A percentile compares a stretch with the other conserved stretches of the same genome.
These are phyloP conservation scores for Ophiostoma angusticollis DNA, from an alignment of 2,329 filamentous ascomycete genomes.

Conservation along the genomic window DNA sequence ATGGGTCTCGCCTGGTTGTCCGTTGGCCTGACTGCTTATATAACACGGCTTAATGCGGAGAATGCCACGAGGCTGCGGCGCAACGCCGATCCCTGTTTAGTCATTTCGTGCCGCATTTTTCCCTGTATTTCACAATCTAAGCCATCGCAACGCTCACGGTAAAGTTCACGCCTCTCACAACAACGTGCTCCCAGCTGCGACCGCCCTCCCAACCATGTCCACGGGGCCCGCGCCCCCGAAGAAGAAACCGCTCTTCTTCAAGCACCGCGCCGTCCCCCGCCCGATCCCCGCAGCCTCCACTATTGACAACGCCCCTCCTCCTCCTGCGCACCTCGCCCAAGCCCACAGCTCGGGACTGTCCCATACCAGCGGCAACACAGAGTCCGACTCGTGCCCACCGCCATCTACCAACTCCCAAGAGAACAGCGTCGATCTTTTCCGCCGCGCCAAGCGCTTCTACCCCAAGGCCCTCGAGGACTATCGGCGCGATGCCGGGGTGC, in stretches of 20 bases:
- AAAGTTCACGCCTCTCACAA: no score
- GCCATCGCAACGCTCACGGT: no score
- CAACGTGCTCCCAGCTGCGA: no score
- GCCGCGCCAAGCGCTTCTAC: conserved; percentile 37
- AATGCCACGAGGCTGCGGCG: no score
- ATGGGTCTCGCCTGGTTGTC: no score
- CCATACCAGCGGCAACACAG: neutral
- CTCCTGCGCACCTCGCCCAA: neutral
- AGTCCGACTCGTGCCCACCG: conserved; percentile 4
- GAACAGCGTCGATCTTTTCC: conserved; percentile 34
- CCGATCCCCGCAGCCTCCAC: neutral
- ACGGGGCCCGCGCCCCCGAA: conserved; percentile 1
- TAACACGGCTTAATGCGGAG: no score
- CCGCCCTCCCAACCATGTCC: neutral
- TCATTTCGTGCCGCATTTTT: no score
- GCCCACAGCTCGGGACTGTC: neutral
- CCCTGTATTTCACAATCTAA: no score
- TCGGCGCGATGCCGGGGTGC: conserved; percentile 1
- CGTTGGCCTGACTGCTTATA: no score
- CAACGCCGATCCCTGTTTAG: no score
- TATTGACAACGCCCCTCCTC: neutral
- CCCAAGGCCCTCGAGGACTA: conserved; percentile 19
- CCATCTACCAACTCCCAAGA: conserved; percentile 13
- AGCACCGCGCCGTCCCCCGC: conserved; percentile 8
- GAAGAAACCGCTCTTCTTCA: conserved; percentile 13